These are phyloP conservation scores for Jatropha multifida DNA, from an alignment of 441 rosid species.

Conservation along the genomic window DNA sequence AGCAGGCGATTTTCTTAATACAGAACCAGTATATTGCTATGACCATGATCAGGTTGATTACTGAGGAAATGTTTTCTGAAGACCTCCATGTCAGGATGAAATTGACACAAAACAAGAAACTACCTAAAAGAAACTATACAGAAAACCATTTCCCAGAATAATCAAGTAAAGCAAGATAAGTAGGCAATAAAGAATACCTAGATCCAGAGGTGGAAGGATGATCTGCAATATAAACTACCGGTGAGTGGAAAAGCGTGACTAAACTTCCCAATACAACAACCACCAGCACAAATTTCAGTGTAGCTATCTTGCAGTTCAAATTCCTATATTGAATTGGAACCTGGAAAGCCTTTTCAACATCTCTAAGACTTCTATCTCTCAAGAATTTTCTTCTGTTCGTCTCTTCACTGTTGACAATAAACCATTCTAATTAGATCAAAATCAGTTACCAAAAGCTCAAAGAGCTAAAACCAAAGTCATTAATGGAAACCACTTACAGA, in stretches of 20 bases:
- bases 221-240: constrained; percentile 60
- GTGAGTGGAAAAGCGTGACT: constrained; percentile 59
- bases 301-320: constrained; percentile 53
- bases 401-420: constrained; percentile 44
- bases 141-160: not conserved
- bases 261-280: constrained; percentile 61
- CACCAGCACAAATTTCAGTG: constrained; percentile 53
- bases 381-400: constrained; percentile 45
- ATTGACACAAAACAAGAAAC: not conserved
- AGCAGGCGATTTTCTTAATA: not conserved
- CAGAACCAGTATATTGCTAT: not conserved
- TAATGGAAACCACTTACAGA: not conserved
- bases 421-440: not conserved
- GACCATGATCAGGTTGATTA: not conserved
- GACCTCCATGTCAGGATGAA: not conserved
- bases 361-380: constrained; percentile 50
- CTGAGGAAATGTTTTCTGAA: not conserved
- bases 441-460: not conserved
- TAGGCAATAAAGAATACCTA: constrained; percentile 39
- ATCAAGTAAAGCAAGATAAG: not conserved
- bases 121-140: not conserved
- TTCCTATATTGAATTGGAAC: constrained; percentile 59
- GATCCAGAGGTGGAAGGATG: constrained; percentile 43
- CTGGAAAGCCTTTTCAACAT: constrained; percentile 62
- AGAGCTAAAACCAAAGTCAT: not conserved